These are phyloP conservation scores for Peronospora tabacina DNA, from an alignment of 352 stramenopile species.

Conservation along the genomic window DNA sequence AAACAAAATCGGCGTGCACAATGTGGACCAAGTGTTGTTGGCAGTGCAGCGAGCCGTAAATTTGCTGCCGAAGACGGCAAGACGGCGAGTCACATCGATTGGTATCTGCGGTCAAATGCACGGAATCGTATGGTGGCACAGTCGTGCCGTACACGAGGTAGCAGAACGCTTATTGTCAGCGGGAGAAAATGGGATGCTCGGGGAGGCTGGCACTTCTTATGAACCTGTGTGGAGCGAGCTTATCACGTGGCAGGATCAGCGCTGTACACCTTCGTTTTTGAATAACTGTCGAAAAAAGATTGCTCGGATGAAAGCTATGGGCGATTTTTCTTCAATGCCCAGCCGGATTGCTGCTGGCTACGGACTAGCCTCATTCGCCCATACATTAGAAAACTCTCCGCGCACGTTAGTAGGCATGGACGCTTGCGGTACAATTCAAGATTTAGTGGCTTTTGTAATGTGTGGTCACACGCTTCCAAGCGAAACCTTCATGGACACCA, in stretches of 20 bases:
- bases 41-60: conserved; percentile 34
- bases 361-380: conserved; percentile 57
- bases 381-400: conserved; percentile 36
- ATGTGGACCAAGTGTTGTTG: conserved; percentile 41
- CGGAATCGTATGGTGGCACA: conserved; percentile 77
- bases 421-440: conserved; percentile 71
- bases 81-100: conserved; percentile 31
- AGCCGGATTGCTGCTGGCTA: conserved; percentile 54
- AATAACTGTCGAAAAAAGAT: conserved; percentile 25
- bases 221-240: conserved; percentile 47
- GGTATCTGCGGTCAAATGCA: conserved; percentile 85
- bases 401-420: conserved; percentile 43
- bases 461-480: conserved; percentile 38
- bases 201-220: conserved; percentile 8
- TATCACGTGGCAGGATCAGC: conserved; percentile 76
- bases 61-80: conserved; percentile 23
- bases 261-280: conserved; percentile 56
- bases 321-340: conserved; percentile 1
- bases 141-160: conserved; percentile 27
- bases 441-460: conserved; percentile 69
- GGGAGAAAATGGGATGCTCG: conserved; percentile 3
- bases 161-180: conserved; percentile 26
- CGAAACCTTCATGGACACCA: conserved; percentile 57
- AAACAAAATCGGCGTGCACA: conserved; percentile 30
- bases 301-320: conserved; percentile 2